Percentiles rank a stretch among this genome's conserved stretches.
These are phyloP conservation scores for Trichosporon sp. DNA, from an alignment of 1,284 basidiomycete species.

Conservation along the genomic window DNA sequence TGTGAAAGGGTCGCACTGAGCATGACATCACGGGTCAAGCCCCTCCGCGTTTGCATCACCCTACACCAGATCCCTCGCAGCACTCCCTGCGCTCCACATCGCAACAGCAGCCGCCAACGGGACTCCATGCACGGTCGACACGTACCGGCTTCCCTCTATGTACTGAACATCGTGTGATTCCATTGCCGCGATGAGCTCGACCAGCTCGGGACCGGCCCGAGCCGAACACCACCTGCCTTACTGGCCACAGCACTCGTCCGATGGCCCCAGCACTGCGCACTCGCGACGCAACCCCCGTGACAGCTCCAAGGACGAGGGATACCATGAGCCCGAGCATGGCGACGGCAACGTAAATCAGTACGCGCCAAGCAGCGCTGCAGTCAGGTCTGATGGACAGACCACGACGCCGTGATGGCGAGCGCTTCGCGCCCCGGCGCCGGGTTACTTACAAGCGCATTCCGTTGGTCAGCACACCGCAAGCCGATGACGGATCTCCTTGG, in stretches of 20 bases:
- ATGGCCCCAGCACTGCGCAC: too few relatives aligned
- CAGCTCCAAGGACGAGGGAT: not conserved
- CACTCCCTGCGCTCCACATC: not conserved
- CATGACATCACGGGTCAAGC: not conserved
- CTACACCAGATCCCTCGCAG: not conserved
- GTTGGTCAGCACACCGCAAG: not conserved
- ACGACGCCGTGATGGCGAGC: not conserved
- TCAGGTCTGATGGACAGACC: not conserved
- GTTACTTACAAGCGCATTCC: conserved; percentile 2
- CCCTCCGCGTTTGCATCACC: too few relatives aligned
- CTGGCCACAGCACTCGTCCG: not conserved
- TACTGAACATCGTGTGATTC: not conserved
- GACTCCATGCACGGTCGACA: too few relatives aligned
- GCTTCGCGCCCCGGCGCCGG: not conserved
- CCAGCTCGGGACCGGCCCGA: not conserved
- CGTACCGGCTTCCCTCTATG: not conserved
- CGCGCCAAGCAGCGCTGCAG: not conserved
- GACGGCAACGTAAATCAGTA: not conserved
- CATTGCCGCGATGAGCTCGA: not conserved
- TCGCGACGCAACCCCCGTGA: too few relatives aligned
- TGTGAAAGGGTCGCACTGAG: not conserved
- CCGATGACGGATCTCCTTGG: not conserved
- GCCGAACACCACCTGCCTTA: not conserved
- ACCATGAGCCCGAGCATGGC: not conserved
- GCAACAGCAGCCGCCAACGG: not conserved